phyloP scores from a whole-genome alignment of 768 basidiomycete species.

The Suillus occidentalis region DNA sequence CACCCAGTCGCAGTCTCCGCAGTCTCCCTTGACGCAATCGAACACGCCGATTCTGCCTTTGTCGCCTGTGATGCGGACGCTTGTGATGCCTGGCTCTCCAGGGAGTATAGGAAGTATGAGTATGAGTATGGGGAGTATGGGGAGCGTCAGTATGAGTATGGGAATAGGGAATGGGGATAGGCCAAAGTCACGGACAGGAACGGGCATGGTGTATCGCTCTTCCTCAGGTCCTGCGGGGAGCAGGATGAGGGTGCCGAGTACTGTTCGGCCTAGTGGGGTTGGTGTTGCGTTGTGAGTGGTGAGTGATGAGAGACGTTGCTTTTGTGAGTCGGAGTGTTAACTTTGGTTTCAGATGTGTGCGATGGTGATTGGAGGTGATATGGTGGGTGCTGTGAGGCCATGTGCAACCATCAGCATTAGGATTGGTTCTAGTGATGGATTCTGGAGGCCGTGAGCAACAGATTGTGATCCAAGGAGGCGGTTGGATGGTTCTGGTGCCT shows the following conservation, averaged over 20 bases:
- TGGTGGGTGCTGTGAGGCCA: neutral
- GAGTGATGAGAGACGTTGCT: neutral
- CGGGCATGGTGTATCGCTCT: conserved; percentile 64
- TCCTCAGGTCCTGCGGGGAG: conserved; percentile 27
- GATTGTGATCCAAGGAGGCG: neutral
- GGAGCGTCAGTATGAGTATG: neutral
- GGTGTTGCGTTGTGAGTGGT: conserved; percentile 4
- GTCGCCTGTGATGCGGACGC: conserved; percentile 19
- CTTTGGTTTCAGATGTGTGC: neutral
- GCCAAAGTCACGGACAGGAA: conserved; percentile 61
- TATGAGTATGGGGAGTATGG: neutral
- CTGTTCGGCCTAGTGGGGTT: conserved; percentile 1
- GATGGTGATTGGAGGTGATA: neutral
- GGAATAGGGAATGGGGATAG: conserved; percentile 19
- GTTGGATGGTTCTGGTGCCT: neutral
- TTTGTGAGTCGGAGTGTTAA: neutral
- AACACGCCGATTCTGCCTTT: conserved; percentile 7
- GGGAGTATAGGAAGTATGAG: neutral
- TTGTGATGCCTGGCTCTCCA: conserved; percentile 12
- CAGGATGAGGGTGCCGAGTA: conserved; percentile 38
- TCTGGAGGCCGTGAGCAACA: neutral
- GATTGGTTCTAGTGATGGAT: neutral
- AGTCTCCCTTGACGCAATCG: conserved; percentile 22
- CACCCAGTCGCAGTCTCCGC: conserved; percentile 13
- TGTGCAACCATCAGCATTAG: neutral